Conservation (phyloP, 805 yeast genomes). For the Ogataea pignaliae region DNA sequence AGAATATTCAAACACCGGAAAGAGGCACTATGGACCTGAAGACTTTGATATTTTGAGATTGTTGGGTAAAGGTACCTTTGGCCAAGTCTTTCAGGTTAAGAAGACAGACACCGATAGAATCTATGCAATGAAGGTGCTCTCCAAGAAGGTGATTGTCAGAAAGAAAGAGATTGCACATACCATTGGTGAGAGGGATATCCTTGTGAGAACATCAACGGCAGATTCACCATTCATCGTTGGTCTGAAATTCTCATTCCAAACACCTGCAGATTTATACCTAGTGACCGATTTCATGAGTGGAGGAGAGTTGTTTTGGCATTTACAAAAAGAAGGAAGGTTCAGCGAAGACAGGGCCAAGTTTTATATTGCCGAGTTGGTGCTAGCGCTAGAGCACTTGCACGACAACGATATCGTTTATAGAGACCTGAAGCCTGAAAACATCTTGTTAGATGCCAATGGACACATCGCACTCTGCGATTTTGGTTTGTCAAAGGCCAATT, state of each 20-base stretch:
- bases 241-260: slow-evolving; percentile 92
- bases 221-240: slow-evolving; percentile 85
- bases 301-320: slow-evolving; percentile 73
- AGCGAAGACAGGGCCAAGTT: slow-evolving; percentile 92
- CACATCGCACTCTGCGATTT: slow-evolving; percentile 97
- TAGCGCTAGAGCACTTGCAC: slow-evolving; percentile 91
- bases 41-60: slow-evolving; percentile 90
- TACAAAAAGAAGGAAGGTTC: slow-evolving; percentile 94
- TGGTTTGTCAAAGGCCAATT: slow-evolving; percentile 91
- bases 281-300: slow-evolving; percentile 98
- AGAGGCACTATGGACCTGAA: slow-evolving; percentile 83
- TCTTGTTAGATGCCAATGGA: slow-evolving; percentile 91
- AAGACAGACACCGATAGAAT: slow-evolving; percentile 86
- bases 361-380: slow-evolving; percentile 91
- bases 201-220: slow-evolving; percentile 87
- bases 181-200: slow-evolving; percentile 91
- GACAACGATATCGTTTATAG: slow-evolving; percentile 95
- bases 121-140: slow-evolving; percentile 95
- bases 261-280: slow-evolving; percentile 84
- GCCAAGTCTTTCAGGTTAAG: slow-evolving; percentile 94
- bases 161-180: slow-evolving; percentile 98
- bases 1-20: slow-evolving; percentile 63
- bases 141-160: slow-evolving; percentile 91
- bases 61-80: slow-evolving; percentile 95
- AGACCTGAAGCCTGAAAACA: slow-evolving; percentile 96